These are phyloP conservation scores for Fusarium dlaminii DNA, from an alignment of 2,329 filamentous ascomycete genomes.

Conservation along the genomic window DNA sequence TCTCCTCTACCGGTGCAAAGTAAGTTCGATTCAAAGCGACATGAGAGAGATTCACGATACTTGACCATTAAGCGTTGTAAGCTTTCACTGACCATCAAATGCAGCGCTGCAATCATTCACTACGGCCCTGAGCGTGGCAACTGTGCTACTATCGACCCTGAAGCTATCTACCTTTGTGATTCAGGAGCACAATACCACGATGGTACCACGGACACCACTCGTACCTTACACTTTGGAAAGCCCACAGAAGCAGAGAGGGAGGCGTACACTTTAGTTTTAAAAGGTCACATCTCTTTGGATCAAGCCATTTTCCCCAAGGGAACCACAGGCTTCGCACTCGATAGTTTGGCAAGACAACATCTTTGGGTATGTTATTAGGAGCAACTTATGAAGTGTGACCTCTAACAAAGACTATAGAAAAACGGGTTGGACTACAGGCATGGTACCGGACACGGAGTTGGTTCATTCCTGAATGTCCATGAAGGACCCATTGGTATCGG, in stretches of 20 bases:
- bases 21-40: slow-evolving; percentile 49
- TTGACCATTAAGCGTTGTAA: not conserved
- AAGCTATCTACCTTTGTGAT: slow-evolving; percentile 91
- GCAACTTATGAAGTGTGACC: not conserved
- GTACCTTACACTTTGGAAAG: slow-evolving; percentile 89
- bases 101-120: slow-evolving; percentile 92
- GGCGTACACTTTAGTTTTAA: slow-evolving; percentile 92
- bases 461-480: slow-evolving; percentile 95
- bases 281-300: slow-evolving; percentile 92
- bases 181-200: slow-evolving; percentile 97
- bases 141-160: slow-evolving; percentile 85
- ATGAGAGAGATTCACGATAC: not conserved
- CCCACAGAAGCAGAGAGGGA: slow-evolving; percentile 86
- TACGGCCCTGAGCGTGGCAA: slow-evolving; percentile 88
- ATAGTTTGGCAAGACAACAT: slow-evolving; percentile 87
- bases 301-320: slow-evolving; percentile 91
- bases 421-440: slow-evolving; percentile 93
- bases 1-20: slow-evolving; percentile 89
- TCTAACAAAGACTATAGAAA: slow-evolving; percentile 44
- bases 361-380: slow-evolving; percentile 74
- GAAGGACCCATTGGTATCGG: slow-evolving; percentile 97
- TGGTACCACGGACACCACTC: slow-evolving; percentile 94
- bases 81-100: not conserved
- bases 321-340: slow-evolving; percentile 91
- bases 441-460: slow-evolving; percentile 94